Evolutionary conservation across 2,329 filamentous ascomycete genomes (phyloP).

Genomic region (Phoma herbarum): DNA sequence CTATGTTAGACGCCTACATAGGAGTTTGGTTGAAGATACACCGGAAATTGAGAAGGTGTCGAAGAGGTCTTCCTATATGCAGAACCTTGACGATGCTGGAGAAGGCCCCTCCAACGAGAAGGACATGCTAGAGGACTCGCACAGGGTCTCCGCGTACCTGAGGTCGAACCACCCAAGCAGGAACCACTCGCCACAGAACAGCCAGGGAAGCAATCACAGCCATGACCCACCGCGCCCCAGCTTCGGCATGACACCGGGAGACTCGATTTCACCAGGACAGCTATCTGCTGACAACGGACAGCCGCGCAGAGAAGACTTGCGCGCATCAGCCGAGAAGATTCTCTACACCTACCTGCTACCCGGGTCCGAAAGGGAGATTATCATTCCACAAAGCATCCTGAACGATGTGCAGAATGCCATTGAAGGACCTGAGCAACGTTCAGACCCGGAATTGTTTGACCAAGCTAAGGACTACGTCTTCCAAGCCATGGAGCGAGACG

Average conservation of each 20-base stretch:
- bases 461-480: conserved; percentile 99
- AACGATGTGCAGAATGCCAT: conserved; percentile 86
- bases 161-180: conserved; percentile 64
- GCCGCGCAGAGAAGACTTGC: conserved; percentile 75
- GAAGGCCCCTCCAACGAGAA: conserved; percentile 69
- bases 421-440: conserved; percentile 82
- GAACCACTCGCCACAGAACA: conserved; percentile 59
- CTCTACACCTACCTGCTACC: conserved; percentile 97
- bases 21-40: conserved; percentile 91
- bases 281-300: conserved; percentile 45
- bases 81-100: conserved; percentile 63
- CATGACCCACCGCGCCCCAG: conserved; percentile 62
- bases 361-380: conserved; percentile 95
- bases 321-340: conserved; percentile 95
- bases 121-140: conserved; percentile 62
- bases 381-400: conserved; percentile 86
- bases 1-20: conserved; percentile 92
- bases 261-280: conserved; percentile 65
- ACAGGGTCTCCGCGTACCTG: conserved; percentile 89
- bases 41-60: conserved; percentile 87
- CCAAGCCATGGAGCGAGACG: conserved; percentile 98
- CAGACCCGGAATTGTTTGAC: conserved; percentile 97
- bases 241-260: conserved; percentile 68
- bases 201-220: conserved; percentile 61
- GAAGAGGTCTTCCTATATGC: conserved; percentile 81